phyloP scores from a whole-genome alignment of 257 asterid species.

The Cinchona pubescens region DNA sequence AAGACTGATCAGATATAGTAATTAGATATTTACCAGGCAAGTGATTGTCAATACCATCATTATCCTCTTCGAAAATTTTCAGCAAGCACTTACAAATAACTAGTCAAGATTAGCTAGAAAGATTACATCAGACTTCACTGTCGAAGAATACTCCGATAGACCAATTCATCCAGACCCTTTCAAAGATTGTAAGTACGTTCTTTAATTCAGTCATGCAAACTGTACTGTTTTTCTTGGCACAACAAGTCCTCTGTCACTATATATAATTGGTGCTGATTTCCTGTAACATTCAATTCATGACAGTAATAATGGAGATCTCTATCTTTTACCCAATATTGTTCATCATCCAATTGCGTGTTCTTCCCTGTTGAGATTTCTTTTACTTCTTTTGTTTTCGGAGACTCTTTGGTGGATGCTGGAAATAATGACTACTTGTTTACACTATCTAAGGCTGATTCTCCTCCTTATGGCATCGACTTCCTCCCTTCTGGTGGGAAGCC shows the following conservation, averaged over 20 bases:
- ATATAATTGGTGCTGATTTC: not conserved
- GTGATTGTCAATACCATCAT: not conserved
- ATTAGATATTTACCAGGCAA: not conserved
- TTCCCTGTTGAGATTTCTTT: not conserved
- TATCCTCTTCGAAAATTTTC: not conserved
- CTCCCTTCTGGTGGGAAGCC: not conserved
- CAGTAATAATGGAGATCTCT: not conserved
- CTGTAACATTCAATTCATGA: not conserved
- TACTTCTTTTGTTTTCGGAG: not conserved
- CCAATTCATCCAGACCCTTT: not conserved
- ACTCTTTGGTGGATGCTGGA: not conserved
- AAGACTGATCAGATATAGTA: not conserved
- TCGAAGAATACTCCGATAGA: not conserved
- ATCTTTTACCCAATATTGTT: not conserved
- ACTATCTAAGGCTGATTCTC: not conserved
- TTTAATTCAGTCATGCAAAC: not conserved
- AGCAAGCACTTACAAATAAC: not conserved
- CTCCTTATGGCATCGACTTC: not conserved
- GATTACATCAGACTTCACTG: not conserved
- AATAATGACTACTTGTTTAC: not conserved
- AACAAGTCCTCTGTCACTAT: not conserved
- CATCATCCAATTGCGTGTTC: not conserved
- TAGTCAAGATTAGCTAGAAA: not conserved
- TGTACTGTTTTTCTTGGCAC: not conserved
- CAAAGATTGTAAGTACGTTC: not conserved